These are phyloP conservation scores for Saturnispora kantuleensis DNA, from an alignment of 805 yeast genomes.

Conservation along the genomic window DNA sequence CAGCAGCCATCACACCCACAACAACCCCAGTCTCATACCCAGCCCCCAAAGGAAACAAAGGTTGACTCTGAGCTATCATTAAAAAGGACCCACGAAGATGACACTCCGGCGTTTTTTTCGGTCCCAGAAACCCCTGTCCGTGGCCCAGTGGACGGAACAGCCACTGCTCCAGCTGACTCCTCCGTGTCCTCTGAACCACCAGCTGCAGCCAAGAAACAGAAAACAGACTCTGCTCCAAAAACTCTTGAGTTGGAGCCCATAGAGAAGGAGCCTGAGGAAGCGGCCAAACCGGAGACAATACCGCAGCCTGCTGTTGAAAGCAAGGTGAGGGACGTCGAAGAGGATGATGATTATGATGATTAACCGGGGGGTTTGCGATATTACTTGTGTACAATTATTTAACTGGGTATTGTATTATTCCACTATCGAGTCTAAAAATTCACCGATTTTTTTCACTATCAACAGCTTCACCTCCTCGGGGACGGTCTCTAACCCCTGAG, in stretches of 20 bases:
- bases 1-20: too few relatives aligned
- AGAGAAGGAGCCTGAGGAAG: slow-evolving; percentile 18
- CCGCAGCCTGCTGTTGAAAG: slow-evolving; percentile 1
- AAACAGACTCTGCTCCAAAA: not conserved
- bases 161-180: too few relatives aligned
- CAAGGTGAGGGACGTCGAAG: slow-evolving; percentile 26
- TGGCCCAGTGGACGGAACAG: too few relatives aligned
- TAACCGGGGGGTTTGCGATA: slow-evolving; percentile 7
- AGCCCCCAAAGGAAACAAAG: too few relatives aligned
- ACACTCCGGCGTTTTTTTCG: too few relatives aligned
- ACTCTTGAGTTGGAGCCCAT: slow-evolving; percentile 25
- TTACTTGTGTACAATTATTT: not conserved
- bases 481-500: slow-evolving; percentile 59
- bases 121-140: too few relatives aligned
- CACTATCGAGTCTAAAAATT: slow-evolving; percentile 44
- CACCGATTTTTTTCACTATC: slow-evolving; percentile 46
- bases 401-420: slow-evolving; percentile 16
- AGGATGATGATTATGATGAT: slow-evolving; percentile 31
- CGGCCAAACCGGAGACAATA: slow-evolving; percentile 3
- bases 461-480: slow-evolving; percentile 57
- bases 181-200: too few relatives aligned
- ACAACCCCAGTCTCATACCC: too few relatives aligned
- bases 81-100: too few relatives aligned
- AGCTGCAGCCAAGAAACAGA: slow-evolving; percentile 4
- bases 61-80: too few relatives aligned